Conservation (phyloP, 163 green algal species). For the Scenedesmus sp. region DNA sequence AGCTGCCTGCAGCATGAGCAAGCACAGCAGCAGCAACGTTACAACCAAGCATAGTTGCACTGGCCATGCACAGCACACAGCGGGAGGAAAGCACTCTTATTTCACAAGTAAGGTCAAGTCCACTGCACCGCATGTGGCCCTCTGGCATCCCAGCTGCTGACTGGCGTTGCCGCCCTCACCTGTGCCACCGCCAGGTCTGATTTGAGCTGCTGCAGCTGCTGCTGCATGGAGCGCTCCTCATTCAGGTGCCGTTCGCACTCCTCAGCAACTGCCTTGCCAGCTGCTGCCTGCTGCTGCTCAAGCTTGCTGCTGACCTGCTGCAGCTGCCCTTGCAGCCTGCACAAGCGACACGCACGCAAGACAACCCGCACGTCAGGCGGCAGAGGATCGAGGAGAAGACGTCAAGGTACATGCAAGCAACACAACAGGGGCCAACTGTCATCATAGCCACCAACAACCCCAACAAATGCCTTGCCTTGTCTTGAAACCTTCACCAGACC, state of each 20-base stretch:
- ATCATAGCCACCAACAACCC: neutral
- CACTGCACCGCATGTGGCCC: too few species aligned
- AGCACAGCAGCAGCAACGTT: neutral
- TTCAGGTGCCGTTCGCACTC: slow-evolving; percentile 40
- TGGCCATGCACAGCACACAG: neutral
- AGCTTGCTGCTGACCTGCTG: slow-evolving; percentile 17
- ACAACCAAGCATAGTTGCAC: neutral
- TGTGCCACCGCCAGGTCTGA: slow-evolving; percentile 54
- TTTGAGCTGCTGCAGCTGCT: slow-evolving; percentile 59
- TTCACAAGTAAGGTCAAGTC: neutral
- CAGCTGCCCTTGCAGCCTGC: slow-evolving; percentile 58
- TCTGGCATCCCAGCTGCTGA: neutral
- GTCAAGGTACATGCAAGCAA: neutral
- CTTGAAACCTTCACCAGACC: neutral
- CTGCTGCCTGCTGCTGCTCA: slow-evolving; percentile 55
- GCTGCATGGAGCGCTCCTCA: slow-evolving; percentile 49
- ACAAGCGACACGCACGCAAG: neutral
- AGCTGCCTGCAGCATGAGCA: slow-evolving; percentile 1
- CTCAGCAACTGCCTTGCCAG: slow-evolving; percentile 50
- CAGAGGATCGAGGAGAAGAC: neutral
- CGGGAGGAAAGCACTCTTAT: neutral
- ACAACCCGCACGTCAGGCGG: neutral
- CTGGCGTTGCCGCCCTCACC: neutral
- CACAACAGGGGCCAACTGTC: neutral
- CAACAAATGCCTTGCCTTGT: neutral